Evolutionary conservation across 75 land plant species (phyloP), one percentile per base, ranked within the genome.

Genomic region (Picea glauca): DNA sequence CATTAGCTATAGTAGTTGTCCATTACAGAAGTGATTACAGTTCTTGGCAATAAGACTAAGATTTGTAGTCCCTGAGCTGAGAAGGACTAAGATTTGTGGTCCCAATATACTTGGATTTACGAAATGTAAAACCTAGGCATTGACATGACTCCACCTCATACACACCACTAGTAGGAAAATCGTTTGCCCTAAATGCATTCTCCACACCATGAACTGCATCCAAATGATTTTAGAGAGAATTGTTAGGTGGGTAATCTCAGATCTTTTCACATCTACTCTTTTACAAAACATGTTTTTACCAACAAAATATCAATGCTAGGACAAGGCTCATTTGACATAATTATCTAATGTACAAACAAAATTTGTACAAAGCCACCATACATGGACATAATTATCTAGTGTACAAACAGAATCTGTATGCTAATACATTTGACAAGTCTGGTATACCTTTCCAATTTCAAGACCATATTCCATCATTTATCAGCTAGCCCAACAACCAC

Each of bases 121-220:
- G 60, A 74, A 82, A 90, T 32, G 81, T 75, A 75, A 84, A 92
- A 59, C 91, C 94, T 1, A 92, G 94, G 58, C 90, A 92, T 20
- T 61, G 80, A 70, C 65, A 81, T 31, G 91, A 90, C 78, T 89
- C 91, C n/a, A 92, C 94, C 78, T 92, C 92, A 79, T 89, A 92
- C 31, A 92, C 92, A 46, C 94, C 91, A 76, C 88, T 87, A 13
- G 80, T 84, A 7, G 94, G 88, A 61, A 76, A 87, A 70, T 92
- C 94, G 77, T 92, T 91, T 3, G n/a, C 94, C 60, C 94, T 91
- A 83, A 80, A 91, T 30, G 90, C 91, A 81, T 88, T 89, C n/a
- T n/a, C n/a, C n/a, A n/a, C n/a, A n/a, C n/a, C n/a, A n/a, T n/a
- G n/a, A n/a, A n/a, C n/a, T n/a, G n/a, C n/a, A n/a, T n/a, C n/a